These are phyloP conservation scores for Silybum marianum DNA, from an alignment of 129 eudicot genomes.

Conservation along the genomic window DNA sequence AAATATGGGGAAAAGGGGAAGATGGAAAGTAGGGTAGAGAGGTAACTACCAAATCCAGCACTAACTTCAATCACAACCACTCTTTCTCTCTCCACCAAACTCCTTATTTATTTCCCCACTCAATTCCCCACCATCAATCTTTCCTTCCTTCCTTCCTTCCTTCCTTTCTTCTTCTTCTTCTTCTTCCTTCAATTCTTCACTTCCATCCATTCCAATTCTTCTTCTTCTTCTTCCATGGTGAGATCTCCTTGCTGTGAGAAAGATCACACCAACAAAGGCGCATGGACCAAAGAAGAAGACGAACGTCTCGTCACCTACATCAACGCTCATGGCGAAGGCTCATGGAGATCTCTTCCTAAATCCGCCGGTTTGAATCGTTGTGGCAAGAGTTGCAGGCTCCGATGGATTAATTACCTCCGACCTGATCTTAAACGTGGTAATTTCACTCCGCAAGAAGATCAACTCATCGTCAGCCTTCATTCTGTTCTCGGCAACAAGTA, in stretches of 20 bases:
- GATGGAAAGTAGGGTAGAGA: constrained; percentile 49
- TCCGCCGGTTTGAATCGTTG: constrained; percentile 70
- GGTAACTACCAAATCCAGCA: constrained; percentile 75
- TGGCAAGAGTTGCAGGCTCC: constrained; percentile 70
- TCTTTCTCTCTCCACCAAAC: constrained; percentile 44
- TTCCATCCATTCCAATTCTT: too few species aligned
- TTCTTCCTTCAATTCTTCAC: neutral
- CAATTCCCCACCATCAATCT: constrained; percentile 36
- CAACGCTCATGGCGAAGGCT: constrained; percentile 70
- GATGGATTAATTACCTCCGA: constrained; percentile 76
- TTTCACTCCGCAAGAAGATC: constrained; percentile 71
- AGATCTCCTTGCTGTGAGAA: constrained; percentile 82
- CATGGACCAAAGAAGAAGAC: constrained; percentile 88
- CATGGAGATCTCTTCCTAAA: constrained; percentile 72
- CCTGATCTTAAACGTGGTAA: constrained; percentile 78
- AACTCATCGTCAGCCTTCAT: constrained; percentile 71
- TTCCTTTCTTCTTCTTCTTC: neutral
- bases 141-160: neutral
- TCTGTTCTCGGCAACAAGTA: constrained; percentile 74
- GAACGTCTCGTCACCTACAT: constrained; percentile 65
- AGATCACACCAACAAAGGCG: constrained; percentile 90
- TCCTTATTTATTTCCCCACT: constrained; percentile 53
- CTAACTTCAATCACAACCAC: constrained; percentile 69
- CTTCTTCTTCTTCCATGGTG: constrained; percentile 39
- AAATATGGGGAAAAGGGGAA: constrained; percentile 31